Percentiles rank a stretch among this genome's conserved stretches.
Conservation (phyloP, 2,329 filamentous ascomycete species). For the Rutstroemia sydowiana region DNA sequence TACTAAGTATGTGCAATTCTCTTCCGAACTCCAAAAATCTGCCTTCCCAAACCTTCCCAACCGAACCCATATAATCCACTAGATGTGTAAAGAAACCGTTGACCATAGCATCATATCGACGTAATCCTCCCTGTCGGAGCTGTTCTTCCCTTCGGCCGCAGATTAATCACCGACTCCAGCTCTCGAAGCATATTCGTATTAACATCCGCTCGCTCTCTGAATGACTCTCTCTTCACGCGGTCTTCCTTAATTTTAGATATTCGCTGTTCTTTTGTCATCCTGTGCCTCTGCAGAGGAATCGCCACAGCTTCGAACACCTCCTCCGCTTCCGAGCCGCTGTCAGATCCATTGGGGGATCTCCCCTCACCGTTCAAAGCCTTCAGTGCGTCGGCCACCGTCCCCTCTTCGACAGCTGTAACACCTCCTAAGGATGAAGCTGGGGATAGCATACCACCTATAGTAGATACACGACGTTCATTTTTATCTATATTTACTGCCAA, state of each 20-base stretch:
- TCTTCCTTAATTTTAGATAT: conserved; percentile 86
- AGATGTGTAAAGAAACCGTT: conserved; percentile 5
- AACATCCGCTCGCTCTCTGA: conserved; percentile 69
- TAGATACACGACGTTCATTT: conserved; percentile 64
- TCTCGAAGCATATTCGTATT: conserved; percentile 88
- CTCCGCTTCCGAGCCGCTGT: conserved; percentile 54
- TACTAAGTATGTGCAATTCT: background rate
- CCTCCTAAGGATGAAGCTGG: conserved; percentile 60
- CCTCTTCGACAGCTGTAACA: conserved; percentile 53
- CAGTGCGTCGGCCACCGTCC: conserved; percentile 61
- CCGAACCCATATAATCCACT: background rate
- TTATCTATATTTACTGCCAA: conserved; percentile 75
- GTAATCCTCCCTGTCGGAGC: conserved; percentile 25
- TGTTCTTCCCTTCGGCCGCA: conserved; percentile 36
- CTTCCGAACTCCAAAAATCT: background rate
- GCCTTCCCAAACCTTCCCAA: background rate
- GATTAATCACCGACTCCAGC: conserved; percentile 78
- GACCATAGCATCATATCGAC: conserved; percentile 25
- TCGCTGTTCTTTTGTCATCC: conserved; percentile 77
- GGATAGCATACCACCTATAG: conserved; percentile 49
- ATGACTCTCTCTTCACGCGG: conserved; percentile 62
- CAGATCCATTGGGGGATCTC: conserved; percentile 42
- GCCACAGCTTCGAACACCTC: conserved; percentile 92
- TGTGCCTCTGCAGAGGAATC: conserved; percentile 60
- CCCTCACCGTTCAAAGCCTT: conserved; percentile 70